Evolutionary conservation across 768 basidiomycete genomes (phyloP).

Genomic region (Lyophyllum atratum): DNA sequence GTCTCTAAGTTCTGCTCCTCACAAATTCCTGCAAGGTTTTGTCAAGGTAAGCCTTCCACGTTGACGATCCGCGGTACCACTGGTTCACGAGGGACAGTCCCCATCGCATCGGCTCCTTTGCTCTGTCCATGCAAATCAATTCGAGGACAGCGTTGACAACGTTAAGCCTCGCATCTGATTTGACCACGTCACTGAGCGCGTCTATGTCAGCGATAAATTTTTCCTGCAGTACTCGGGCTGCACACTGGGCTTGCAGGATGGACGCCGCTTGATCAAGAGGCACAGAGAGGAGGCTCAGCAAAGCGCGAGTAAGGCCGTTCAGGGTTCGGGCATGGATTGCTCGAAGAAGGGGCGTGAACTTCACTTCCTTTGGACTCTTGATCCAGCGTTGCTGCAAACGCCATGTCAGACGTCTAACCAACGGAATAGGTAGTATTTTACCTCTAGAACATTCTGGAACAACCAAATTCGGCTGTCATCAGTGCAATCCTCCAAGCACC

Average conservation of each 20-base stretch:
- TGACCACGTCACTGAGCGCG: conserved; percentile 29
- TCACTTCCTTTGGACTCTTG: conserved; percentile 24
- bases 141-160: conserved; percentile 48
- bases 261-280: conserved; percentile 19
- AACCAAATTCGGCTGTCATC: conserved; percentile 50
- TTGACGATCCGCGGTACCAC: conserved; percentile 41
- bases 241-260: conserved; percentile 26
- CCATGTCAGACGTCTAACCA: not conserved
- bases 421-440: conserved; percentile 23
- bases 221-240: conserved; percentile 41
- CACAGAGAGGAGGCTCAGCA: conserved; percentile 18
- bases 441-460: conserved; percentile 51
- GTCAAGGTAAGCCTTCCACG: conserved; percentile 47
- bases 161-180: conserved; percentile 36
- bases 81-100: conserved; percentile 28
- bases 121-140: conserved; percentile 29
- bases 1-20: conserved; percentile 18
- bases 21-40: conserved; percentile 42
- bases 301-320: conserved; percentile 29
- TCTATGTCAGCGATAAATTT: conserved; percentile 53
- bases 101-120: conserved; percentile 30
- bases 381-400: conserved; percentile 53
- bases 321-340: conserved; percentile 52
- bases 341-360: conserved; percentile 45
- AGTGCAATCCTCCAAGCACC: conserved; percentile 52